Conservation (phyloP, 2,329 filamentous ascomycete species). For the Chrysosporium keratinophilum region DNA sequence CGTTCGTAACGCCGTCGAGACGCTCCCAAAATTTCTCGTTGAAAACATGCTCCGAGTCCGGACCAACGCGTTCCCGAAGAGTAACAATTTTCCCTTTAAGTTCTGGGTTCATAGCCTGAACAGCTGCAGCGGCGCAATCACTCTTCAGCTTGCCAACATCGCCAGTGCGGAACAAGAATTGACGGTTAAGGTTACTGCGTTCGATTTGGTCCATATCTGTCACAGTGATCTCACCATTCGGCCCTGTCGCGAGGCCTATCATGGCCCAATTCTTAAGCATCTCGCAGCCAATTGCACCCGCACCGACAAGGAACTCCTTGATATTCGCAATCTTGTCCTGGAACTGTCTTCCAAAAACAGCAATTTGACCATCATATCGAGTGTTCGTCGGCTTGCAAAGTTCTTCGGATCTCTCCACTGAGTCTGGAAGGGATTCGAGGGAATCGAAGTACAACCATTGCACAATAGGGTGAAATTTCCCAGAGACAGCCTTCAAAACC, state of each 20-base stretch:
- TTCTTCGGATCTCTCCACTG: conserved; percentile 66
- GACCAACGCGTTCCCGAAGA: conserved; percentile 78
- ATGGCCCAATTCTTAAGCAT: conserved; percentile 99
- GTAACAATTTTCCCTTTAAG: conserved; percentile 74
- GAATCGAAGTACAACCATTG: conserved; percentile 98
- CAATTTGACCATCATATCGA: conserved; percentile 94
- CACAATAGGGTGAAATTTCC: conserved; percentile 90
- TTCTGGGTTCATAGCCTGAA: conserved; percentile 90
- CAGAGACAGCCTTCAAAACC: conserved; percentile 90
- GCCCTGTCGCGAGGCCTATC: conserved; percentile 86
- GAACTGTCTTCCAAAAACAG: conserved; percentile 85
- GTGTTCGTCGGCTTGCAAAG: conserved; percentile 74
- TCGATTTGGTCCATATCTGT: conserved; percentile 99
- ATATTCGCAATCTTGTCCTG: conserved; percentile 88
- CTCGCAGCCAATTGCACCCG: conserved; percentile 94
- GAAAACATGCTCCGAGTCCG: conserved; percentile 88
- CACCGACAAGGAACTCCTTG: conserved; percentile 88
- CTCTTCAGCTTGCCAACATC: conserved; percentile 97
- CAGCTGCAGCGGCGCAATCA: conserved; percentile 81
- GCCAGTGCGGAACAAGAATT: conserved; percentile 87
- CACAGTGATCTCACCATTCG: conserved; percentile 77
- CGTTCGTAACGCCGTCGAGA: conserved; percentile 89
- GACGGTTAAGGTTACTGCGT: conserved; percentile 95
- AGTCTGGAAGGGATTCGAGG: conserved; percentile 80
- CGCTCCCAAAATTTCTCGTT: conserved; percentile 83